A percentile compares a stretch with the other conserved stretches of the same genome.
Evolutionary conservation across 805 yeast genomes (phyloP).

Genomic region (Starmerella bombi): DNA sequence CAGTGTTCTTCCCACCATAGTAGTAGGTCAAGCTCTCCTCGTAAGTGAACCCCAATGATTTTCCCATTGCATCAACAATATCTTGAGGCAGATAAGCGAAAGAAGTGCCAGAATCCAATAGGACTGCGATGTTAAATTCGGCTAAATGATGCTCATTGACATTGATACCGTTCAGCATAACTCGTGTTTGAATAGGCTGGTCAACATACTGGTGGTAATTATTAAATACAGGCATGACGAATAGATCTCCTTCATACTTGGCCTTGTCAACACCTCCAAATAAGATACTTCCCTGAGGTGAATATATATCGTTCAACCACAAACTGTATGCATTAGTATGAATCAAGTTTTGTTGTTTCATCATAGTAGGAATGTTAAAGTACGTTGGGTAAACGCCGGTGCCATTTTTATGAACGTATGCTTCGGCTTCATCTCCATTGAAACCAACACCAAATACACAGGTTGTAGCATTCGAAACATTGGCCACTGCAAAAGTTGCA

Average conservation of each 20-base stretch:
- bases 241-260: slow-evolving; percentile 32
- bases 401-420: slow-evolving; percentile 14
- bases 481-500: slow-evolving; percentile 64
- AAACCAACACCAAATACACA: slow-evolving; percentile 38
- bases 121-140: slow-evolving; percentile 30
- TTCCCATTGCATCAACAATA: slow-evolving; percentile 23
- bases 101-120: slow-evolving; percentile 49
- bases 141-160: slow-evolving; percentile 4
- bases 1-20: slow-evolving; percentile 22
- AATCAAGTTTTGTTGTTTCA: slow-evolving; percentile 38
- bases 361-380: slow-evolving; percentile 48
- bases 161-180: slow-evolving; percentile 14
- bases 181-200: slow-evolving; percentile 17
- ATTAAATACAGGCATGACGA: slow-evolving; percentile 26
- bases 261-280: slow-evolving; percentile 37
- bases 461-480: slow-evolving; percentile 43
- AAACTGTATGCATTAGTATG: slow-evolving; percentile 36
- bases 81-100: slow-evolving; percentile 36
- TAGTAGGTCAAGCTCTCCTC: slow-evolving; percentile 29
- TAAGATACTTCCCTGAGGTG: slow-evolving; percentile 30
- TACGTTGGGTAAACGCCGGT: slow-evolving; percentile 28
- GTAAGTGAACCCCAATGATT: slow-evolving; percentile 31
- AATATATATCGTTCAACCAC: slow-evolving; percentile 29
- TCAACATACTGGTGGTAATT: slow-evolving; percentile 13
- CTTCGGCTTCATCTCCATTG: slow-evolving; percentile 24